Conservation (phyloP, 768 basidiomycete genomes). For the Chalciporus chontae region DNA sequence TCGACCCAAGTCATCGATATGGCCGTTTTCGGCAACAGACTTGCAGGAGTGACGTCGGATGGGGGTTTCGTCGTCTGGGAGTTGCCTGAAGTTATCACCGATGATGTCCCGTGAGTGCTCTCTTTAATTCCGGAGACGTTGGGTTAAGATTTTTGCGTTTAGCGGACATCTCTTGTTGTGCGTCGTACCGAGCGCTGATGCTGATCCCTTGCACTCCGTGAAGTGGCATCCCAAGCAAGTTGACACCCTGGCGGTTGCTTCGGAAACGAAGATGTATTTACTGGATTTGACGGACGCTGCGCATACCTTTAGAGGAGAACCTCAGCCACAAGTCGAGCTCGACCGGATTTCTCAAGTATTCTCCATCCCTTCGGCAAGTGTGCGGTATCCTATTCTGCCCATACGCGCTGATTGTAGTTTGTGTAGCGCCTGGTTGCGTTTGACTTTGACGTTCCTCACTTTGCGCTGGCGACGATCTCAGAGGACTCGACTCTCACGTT, state of each 20-base stretch:
- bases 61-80: conserved; percentile 91
- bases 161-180: conserved; percentile 71
- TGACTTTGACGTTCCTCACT: conserved; percentile 77
- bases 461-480: conserved; percentile 76
- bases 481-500: conserved; percentile 77
- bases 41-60: conserved; percentile 84
- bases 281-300: conserved; percentile 67
- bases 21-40: conserved; percentile 78
- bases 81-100: conserved; percentile 75
- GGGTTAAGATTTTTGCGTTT: conserved; percentile 10
- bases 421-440: conserved; percentile 76
- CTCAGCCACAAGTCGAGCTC: conserved; percentile 66
- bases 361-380: conserved; percentile 63
- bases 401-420: neutral
- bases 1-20: conserved; percentile 75
- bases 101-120: conserved; percentile 75
- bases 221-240: conserved; percentile 87
- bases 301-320: conserved; percentile 58
- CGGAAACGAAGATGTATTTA: conserved; percentile 69
- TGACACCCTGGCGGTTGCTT: conserved; percentile 80
- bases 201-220: conserved; percentile 70
- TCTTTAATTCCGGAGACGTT: neutral
- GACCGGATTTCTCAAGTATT: conserved; percentile 66
- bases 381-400: neutral
- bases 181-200: conserved; percentile 54